Base-by-base conservation (phyloP, 495 filamentous ascomycete species). In the Viridothelium virens region DNA sequence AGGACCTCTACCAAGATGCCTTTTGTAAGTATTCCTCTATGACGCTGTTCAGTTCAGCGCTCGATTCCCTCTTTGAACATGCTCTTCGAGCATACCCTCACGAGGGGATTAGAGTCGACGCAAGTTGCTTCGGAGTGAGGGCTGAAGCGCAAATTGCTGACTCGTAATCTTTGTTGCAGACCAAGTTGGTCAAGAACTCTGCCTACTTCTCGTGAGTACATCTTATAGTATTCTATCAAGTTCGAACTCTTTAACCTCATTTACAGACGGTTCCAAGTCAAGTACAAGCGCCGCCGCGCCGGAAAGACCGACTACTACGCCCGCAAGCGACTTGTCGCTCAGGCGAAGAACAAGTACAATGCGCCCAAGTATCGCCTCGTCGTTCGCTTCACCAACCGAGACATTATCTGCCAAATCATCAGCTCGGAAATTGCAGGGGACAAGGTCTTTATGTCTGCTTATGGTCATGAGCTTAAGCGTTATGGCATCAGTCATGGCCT, bases 341-440 rank as follows among this genome's bases (percentile, higher is more conserved):
- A 99, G 85, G 94, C 94, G 81, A 99, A 97, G 91, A 97, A 97
- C 91, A 97, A 97, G 87, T 98, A 97, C 89, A 94, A 92, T 80
- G 89, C 93, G 61, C 93, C 94, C 79, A 99, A 99, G 85, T 97
- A 99, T 87, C 90, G 94, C 77, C 89, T 99, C 77, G 94, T 99
- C 66, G 93, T 99, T 77, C 93, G 94, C 79, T 99, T 99, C 90
- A 97, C 95, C 86, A 97, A 97, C 87, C 89, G 91, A 78, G 94
- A 98, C 83, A 95, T 99, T 84, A 87, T 99, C 83, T 86, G 86
- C 80, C 94, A 99, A 83, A 94, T 99, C 80, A 85, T 97, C 80
- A 90, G 85, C 79, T 95, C 95, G 61, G 94, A 99, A 84, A 89
- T 99, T 83, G 85, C 83, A 74, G 94, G 94, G 73, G 94, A 99